phyloP scores from a whole-genome alignment of 768 basidiomycete species.

The Lenzites betulinus region DNA sequence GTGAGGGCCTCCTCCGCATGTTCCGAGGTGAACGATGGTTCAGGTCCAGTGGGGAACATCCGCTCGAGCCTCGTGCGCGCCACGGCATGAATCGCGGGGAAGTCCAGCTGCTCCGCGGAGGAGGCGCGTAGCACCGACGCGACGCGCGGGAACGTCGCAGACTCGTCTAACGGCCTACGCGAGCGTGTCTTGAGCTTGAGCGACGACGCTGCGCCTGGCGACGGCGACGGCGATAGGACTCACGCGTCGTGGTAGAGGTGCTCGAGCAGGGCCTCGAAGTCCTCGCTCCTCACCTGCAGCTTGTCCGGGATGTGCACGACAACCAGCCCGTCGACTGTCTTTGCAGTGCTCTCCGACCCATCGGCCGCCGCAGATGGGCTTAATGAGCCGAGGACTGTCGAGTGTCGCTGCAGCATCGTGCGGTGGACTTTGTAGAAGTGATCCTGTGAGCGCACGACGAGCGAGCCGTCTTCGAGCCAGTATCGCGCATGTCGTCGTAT shows the following conservation, averaged over 20 bases:
- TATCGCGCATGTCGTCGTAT: slow-evolving; percentile 46
- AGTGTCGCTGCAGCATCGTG: slow-evolving; percentile 54
- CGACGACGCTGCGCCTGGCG: not conserved
- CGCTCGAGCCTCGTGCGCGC: slow-evolving; percentile 45
- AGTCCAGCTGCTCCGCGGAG: slow-evolving; percentile 55
- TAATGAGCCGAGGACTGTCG: slow-evolving; percentile 33
- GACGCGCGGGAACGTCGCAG: slow-evolving; percentile 49
- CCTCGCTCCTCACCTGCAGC: slow-evolving; percentile 41
- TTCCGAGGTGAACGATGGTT: slow-evolving; percentile 41
- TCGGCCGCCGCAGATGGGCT: not conserved
- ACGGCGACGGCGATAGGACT: slow-evolving; percentile 34
- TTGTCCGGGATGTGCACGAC: slow-evolving; percentile 39
- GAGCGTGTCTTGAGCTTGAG: slow-evolving; percentile 4
- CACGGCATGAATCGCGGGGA: slow-evolving; percentile 51
- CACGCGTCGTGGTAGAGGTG: slow-evolving; percentile 72
- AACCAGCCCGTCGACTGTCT: slow-evolving; percentile 4
- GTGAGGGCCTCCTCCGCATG: slow-evolving; percentile 55
- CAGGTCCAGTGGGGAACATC: slow-evolving; percentile 53
- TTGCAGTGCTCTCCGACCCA: not conserved
- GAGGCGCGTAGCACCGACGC: slow-evolving; percentile 59
- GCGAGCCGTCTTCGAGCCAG: slow-evolving; percentile 70
- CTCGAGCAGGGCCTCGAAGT: slow-evolving; percentile 59
- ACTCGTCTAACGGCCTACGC: slow-evolving; percentile 48
- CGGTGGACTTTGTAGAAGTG: slow-evolving; percentile 59
- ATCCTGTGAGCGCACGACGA: slow-evolving; percentile 49